phyloP scores from a whole-genome alignment of 805 yeast species.

The Nakazawaea holstii region DNA sequence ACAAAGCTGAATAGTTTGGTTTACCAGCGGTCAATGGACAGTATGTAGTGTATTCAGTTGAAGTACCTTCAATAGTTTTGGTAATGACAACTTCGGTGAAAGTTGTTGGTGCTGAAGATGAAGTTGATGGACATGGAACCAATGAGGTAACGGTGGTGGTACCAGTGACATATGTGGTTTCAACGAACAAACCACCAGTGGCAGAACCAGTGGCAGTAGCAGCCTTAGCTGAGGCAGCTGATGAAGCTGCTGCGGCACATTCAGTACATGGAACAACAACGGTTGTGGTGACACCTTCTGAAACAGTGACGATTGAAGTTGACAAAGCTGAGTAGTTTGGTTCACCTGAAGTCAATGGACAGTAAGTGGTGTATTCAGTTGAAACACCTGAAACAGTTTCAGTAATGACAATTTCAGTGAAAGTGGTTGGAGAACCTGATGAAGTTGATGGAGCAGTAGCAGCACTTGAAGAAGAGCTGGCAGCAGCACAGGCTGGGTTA shows the following conservation, averaged over 20 bases:
- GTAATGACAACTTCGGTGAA: constrained; percentile 10
- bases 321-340: constrained; percentile 10
- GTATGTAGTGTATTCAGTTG: constrained; percentile 19
- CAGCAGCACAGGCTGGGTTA: constrained; percentile 1
- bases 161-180: constrained; percentile 9
- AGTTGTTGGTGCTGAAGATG: constrained; percentile 14
- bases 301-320: constrained; percentile 7
- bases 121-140: constrained; percentile 11
- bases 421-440: constrained; percentile 14
- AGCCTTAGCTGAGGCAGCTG: constrained; percentile 5
- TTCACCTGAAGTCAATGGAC: constrained; percentile 13
- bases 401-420: constrained; percentile 10
- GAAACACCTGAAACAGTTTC: constrained; percentile 11
- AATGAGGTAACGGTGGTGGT: constrained; percentile 8
- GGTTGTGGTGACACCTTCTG: constrained; percentile 11
- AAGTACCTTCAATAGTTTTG: constrained; percentile 11
- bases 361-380: constrained; percentile 20
- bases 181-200: constrained; percentile 9
- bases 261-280: constrained; percentile 5
- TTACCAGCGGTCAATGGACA: constrained; percentile 14
- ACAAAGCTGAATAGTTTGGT: constrained; percentile 8
- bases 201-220: not conserved
- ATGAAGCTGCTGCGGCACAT: constrained; percentile 11
- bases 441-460: not conserved
- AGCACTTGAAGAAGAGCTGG: constrained; percentile 1